A percentile compares a stretch with the other conserved stretches of the same genome.
Evolutionary conservation across 129 eudicot genomes (phyloP).

Genomic region (Silybum marianum): DNA sequence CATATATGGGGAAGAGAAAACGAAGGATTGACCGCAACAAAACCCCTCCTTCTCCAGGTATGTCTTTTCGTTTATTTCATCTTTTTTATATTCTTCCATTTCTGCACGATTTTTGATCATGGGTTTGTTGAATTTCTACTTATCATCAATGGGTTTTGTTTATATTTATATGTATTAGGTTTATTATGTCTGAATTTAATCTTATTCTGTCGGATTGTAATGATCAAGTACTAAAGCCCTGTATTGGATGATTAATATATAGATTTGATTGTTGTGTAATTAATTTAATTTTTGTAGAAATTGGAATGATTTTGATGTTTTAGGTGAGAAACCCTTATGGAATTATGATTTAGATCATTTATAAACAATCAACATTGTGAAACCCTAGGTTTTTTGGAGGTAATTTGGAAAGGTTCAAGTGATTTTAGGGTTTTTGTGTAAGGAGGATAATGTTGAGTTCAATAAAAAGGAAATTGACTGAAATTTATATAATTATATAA

Average conservation of each 20-base stretch:
- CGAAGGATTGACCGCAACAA: conserved; percentile 36
- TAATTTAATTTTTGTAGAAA: background rate
- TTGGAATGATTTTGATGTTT: conserved; percentile 2
- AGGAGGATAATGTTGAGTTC: conserved; percentile 14
- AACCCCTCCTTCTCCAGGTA: conserved; percentile 38
- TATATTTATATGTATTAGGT: background rate
- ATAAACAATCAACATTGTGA: conserved; percentile 16
- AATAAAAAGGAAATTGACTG: background rate
- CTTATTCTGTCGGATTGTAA: background rate
- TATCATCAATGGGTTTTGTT: conserved; percentile 9
- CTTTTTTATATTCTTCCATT: background rate
- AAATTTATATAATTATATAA: background rate
- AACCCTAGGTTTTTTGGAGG: conserved; percentile 20
- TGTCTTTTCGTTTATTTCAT: background rate
- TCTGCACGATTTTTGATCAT: conserved; percentile 22
- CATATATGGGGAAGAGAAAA: conserved; percentile 33
- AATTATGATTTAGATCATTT: conserved; percentile 6
- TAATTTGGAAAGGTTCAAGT: background rate
- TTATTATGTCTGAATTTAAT: conserved; percentile 10
- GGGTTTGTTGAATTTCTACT: conserved; percentile 14
- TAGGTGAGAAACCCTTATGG: conserved; percentile 16
- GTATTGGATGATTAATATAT: background rate
- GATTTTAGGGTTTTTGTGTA: conserved; percentile 15
- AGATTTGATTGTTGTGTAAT: conserved; percentile 4
- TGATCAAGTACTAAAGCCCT: conserved; percentile 24